Conservation (phyloP, 202 grass and related monocot genomes). For the Digitaria exilis region DNA sequence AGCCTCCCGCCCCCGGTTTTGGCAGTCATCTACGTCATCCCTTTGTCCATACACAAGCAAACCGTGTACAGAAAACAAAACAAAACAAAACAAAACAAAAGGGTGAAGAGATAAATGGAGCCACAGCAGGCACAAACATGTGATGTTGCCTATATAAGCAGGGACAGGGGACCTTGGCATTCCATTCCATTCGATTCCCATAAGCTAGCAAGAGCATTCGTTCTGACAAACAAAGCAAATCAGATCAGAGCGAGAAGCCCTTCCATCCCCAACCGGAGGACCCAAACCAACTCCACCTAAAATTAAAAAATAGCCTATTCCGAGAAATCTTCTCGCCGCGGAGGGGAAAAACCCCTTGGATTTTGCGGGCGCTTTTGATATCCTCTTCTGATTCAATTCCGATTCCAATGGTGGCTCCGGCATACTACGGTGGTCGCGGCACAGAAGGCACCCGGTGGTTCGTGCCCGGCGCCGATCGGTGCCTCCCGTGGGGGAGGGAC, state of each 20-base stretch:
- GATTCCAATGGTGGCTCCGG: too few relatives aligned
- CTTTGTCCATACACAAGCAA: slow-evolving; percentile 15
- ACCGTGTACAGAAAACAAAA: not conserved
- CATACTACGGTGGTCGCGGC: not conserved
- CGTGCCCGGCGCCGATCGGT: not conserved
- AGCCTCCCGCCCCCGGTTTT: not conserved
- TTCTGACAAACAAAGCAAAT: not conserved
- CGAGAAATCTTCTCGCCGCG: not conserved
- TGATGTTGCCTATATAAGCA: slow-evolving; percentile 33
- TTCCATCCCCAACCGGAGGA: not conserved
- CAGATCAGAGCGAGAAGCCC: not conserved
- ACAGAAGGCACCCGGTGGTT: not conserved
- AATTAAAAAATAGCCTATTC: too few relatives aligned
- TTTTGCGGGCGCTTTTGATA: not conserved
- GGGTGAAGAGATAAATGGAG: not conserved
- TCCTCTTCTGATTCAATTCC: too few relatives aligned
- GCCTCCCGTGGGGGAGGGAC: not conserved
- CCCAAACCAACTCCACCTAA: slow-evolving; percentile 3
- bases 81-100: too few relatives aligned
- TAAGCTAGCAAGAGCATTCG: too few relatives aligned
- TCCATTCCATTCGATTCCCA: not conserved
- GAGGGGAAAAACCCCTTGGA: slow-evolving; percentile 18
- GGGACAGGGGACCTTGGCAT: not conserved
- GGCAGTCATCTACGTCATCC: not conserved
- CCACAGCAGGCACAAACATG: not conserved